These are phyloP conservation scores for Dysphania ambrosioides DNA, from an alignment of 148 eudicot species.

Conservation along the genomic window DNA sequence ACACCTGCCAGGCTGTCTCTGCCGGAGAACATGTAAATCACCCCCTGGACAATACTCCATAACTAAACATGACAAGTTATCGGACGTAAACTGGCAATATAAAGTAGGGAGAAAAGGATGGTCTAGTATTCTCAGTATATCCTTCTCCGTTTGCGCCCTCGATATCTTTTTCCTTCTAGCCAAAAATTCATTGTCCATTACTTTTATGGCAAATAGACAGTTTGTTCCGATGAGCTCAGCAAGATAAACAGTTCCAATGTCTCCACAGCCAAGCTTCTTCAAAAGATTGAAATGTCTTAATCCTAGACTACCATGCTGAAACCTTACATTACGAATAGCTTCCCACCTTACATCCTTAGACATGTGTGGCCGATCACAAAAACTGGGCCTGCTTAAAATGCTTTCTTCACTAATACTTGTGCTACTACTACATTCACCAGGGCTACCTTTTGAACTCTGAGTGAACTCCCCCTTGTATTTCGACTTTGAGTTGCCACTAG, in stretches of 20 bases:
- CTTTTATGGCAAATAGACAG: constrained; percentile 86
- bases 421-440: constrained; percentile 71
- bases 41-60: constrained; percentile 99
- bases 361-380: constrained; percentile 86
- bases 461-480: constrained; percentile 54
- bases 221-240: constrained; percentile 75
- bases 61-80: constrained; percentile 82
- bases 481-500: constrained; percentile 33
- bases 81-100: constrained; percentile 79
- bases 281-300: constrained; percentile 73
- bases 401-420: constrained; percentile 78
- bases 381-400: constrained; percentile 64
- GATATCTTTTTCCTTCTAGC: constrained; percentile 75
- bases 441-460: constrained; percentile 78
- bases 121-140: constrained; percentile 82
- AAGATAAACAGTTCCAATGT: constrained; percentile 93
- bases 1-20: constrained; percentile 80
- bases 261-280: constrained; percentile 95
- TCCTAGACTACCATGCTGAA: constrained; percentile 62
- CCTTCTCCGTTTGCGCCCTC: constrained; percentile 88
- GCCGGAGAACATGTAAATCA: constrained; percentile 87
- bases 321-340: constrained; percentile 59
- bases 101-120: constrained; percentile 97
- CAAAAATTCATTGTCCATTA: constrained; percentile 92
- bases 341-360: constrained; percentile 87